These are phyloP conservation scores for Saccharomycodes ludwigii DNA, from an alignment of 805 yeast genomes.

Conservation along the genomic window DNA sequence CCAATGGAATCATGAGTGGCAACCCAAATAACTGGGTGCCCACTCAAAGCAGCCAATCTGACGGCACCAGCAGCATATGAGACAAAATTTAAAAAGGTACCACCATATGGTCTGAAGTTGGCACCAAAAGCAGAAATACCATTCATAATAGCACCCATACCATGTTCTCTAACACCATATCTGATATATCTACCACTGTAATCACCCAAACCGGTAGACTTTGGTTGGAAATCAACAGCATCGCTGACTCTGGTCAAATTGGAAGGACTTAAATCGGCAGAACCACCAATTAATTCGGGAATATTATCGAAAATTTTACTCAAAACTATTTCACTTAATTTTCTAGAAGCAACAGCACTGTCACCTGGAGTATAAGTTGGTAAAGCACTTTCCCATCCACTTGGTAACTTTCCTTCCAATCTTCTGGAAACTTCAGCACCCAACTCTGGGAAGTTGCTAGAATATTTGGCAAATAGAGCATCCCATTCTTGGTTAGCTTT, in stretches of 20 bases:
- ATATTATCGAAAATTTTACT: slow-evolving; percentile 45
- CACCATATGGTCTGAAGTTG: slow-evolving; percentile 84
- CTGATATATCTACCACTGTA: slow-evolving; percentile 89
- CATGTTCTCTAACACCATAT: slow-evolving; percentile 98
- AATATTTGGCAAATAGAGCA: slow-evolving; percentile 45
- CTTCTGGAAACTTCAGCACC: slow-evolving; percentile 77
- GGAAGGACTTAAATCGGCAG: slow-evolving; percentile 96
- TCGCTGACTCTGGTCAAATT: slow-evolving; percentile 82
- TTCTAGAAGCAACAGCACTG: slow-evolving; percentile 84
- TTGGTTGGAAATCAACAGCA: slow-evolving; percentile 89
- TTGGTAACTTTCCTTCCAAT: slow-evolving; percentile 66
- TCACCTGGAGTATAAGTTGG: slow-evolving; percentile 75
- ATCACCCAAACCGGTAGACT: slow-evolving; percentile 65
- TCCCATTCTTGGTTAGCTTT: slow-evolving; percentile 70
- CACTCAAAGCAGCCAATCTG: slow-evolving; percentile 73
- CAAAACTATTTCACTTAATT: slow-evolving; percentile 75
- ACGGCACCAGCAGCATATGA: slow-evolving; percentile 81
- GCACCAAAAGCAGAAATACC: slow-evolving; percentile 89
- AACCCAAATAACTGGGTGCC: slow-evolving; percentile 75
- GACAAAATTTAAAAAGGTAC: slow-evolving; percentile 92
- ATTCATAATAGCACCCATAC: slow-evolving; percentile 96
- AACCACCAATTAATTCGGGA: slow-evolving; percentile 94
- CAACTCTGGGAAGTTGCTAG: slow-evolving; percentile 57
- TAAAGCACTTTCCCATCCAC: slow-evolving; percentile 61
- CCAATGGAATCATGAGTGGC: slow-evolving; percentile 88